phyloP scores from a whole-genome alignment of 176 grass and related monocot species.

The Aegilops bicornis region DNA sequence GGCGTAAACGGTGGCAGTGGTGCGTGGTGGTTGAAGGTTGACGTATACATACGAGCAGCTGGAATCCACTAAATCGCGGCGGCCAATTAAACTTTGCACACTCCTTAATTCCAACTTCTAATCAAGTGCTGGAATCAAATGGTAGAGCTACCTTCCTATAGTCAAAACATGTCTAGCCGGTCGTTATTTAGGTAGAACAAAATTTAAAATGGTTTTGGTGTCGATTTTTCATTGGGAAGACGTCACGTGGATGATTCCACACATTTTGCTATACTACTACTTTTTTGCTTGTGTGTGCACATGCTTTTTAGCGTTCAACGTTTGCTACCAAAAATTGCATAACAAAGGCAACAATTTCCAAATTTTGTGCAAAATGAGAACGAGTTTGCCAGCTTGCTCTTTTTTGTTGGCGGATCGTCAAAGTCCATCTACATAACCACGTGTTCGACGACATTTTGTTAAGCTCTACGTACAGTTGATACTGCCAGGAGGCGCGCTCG shows the following conservation, averaged over 20 bases:
- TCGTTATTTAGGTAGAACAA: neutral
- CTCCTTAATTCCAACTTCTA: neutral
- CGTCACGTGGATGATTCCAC: neutral
- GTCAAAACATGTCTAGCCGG: conserved; percentile 3
- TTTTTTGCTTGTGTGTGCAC: too few species aligned
- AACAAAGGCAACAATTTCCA: neutral
- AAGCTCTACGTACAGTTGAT: too few species aligned
- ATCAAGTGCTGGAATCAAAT: conserved; percentile 1
- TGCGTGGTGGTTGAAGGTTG: conserved; percentile 30
- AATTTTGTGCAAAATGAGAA: too few species aligned
- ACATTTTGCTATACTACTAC: neutral
- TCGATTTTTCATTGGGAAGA: neutral
- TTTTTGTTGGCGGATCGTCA: too few species aligned
- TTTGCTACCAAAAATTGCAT: neutral
- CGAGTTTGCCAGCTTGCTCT: too few species aligned
- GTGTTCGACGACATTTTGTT: too few species aligned
- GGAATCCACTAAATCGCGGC: neutral
- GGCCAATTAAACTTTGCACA: neutral
- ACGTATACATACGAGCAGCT: neutral
- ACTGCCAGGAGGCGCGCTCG: too few species aligned
- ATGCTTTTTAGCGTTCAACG: neutral
- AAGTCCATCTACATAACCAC: too few species aligned
- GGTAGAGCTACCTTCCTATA: neutral
- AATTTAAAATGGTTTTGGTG: neutral
- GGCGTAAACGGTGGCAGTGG: neutral